Evolutionary conservation across 805 yeast species (phyloP), one percentile per base, ranked within the genome.

Genomic region (Yamadazyma nakazawae): DNA sequence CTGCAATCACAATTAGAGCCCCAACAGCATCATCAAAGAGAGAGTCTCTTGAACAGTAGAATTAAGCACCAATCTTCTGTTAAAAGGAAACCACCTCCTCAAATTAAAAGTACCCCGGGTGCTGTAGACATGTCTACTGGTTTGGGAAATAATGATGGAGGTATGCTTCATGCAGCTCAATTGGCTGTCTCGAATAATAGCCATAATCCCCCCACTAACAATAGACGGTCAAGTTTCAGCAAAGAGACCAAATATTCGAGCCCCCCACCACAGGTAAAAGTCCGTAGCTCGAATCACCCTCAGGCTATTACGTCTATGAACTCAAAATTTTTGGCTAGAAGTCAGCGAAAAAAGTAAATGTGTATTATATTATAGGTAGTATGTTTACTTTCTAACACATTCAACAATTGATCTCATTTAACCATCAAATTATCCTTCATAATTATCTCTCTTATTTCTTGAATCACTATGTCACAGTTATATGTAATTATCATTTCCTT

Each of bases 321-420:
- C 58, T 82, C 88, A 5, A 79, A 79, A 55, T 68, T 84, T 40
- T 62, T 83, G 48, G 82, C 86, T 4, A 65, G 88, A 56, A 76
- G 81, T 43, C 68, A 71, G 18, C 63, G 81, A 50, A 74, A 68
- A 45, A 74, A 68, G 58, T 64, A 53, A 34, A 37, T 39, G 17
- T 37, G 37, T 37, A 40, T 17, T 28, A 28, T 28, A 28, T 13
- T 12, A 28, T 11, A 28, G 5, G 11, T 28, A n/a, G n/a, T n/a
- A n/a, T n/a, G n/a, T 21, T 21, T 21, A 21, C 24, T 21, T 7
- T 21, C 24, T 21, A 7, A 5, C 7, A 7, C 7, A 7, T 21
- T 7, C 24, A 21, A 21, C 24, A 21, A 21, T 21, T 21, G 6
- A 21, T 21, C 24, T 21, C 24, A 21, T 21, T 4, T 21, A 21